phyloP scores from a whole-genome alignment of 805 yeast species.

The Saccharomycopsis selenospora region DNA sequence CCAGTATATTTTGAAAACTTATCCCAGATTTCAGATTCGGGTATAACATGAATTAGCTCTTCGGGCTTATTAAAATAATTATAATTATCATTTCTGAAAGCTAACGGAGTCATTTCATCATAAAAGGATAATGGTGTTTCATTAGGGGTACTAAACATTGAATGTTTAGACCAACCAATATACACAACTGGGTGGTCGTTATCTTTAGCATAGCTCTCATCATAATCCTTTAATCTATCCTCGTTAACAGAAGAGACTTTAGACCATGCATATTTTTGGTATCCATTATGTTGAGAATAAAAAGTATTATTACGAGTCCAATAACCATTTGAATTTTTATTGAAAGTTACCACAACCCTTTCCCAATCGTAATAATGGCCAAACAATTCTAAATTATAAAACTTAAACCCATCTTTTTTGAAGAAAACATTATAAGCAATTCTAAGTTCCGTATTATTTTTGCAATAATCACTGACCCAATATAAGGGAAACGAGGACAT shows the following conservation, averaged over 20 bases:
- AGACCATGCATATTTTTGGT: conserved; percentile 3
- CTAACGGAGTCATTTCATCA: conserved; percentile 5
- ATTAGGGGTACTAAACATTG: conserved; percentile 2
- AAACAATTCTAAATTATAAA: background rate
- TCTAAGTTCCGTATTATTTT: conserved; percentile 3
- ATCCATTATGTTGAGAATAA: conserved; percentile 6
- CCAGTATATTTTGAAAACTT: background rate
- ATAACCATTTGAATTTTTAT: background rate
- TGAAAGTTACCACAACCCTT: conserved; percentile 7
- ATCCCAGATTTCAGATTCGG: conserved; percentile 1
- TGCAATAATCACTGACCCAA: conserved; percentile 8
- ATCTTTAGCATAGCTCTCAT: background rate
- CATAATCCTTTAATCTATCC: background rate
- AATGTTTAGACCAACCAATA: conserved; percentile 11
- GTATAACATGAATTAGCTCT: conserved; percentile 2
- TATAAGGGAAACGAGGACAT: conserved; percentile 3
- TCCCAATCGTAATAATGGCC: conserved; percentile 14
- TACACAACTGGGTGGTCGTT: conserved; percentile 8
- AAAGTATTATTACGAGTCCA: conserved; percentile 1
- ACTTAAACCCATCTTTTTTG: conserved; percentile 12
- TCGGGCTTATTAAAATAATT: conserved; percentile 3
- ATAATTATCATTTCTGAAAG: conserved; percentile 11
- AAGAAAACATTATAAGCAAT: conserved; percentile 6
- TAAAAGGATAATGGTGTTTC: background rate
- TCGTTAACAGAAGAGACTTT: conserved; percentile 3